Evolutionary conservation across 202 grass and related monocot species (phyloP).

Genomic region (Saccharum hybrid): DNA sequence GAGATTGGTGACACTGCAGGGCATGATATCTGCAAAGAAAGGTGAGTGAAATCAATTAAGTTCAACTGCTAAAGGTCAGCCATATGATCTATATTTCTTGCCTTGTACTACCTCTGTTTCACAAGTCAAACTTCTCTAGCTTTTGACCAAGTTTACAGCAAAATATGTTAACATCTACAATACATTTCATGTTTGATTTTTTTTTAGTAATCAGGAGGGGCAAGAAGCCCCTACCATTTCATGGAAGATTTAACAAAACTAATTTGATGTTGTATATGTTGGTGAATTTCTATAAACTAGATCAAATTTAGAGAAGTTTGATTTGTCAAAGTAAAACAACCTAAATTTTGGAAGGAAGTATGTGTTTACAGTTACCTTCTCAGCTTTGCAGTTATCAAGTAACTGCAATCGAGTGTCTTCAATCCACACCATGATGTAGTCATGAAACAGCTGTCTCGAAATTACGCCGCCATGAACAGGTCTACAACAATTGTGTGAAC

Average conservation of each 20-base stretch:
- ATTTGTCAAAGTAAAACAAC: background rate
- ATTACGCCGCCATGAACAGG: too few relatives aligned
- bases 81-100: conserved; percentile 32
- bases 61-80: conserved; percentile 29
- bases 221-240: too few relatives aligned
- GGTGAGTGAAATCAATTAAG: conserved; percentile 37
- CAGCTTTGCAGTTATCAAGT: conserved; percentile 91
- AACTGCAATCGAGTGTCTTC: too few relatives aligned
- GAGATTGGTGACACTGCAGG: conserved; percentile 63
- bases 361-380: conserved; percentile 63
- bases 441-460: too few relatives aligned
- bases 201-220: too few relatives aligned
- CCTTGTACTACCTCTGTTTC: background rate
- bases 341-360: background rate
- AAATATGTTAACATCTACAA: background rate
- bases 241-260: background rate
- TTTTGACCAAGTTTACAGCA: background rate
- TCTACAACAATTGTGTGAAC: too few relatives aligned
- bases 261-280: too few relatives aligned
- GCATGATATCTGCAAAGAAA: conserved; percentile 64
- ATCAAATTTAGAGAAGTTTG: background rate
- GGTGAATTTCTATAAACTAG: background rate
- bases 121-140: background rate
- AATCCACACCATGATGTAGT: too few relatives aligned
- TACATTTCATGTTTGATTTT: too few relatives aligned